Percentiles rank a stretch among this genome's conserved stretches.
Evolutionary conservation across 1,139 yeast genomes (phyloP).

Genomic region (Suhomyces chickasaworum): DNA sequence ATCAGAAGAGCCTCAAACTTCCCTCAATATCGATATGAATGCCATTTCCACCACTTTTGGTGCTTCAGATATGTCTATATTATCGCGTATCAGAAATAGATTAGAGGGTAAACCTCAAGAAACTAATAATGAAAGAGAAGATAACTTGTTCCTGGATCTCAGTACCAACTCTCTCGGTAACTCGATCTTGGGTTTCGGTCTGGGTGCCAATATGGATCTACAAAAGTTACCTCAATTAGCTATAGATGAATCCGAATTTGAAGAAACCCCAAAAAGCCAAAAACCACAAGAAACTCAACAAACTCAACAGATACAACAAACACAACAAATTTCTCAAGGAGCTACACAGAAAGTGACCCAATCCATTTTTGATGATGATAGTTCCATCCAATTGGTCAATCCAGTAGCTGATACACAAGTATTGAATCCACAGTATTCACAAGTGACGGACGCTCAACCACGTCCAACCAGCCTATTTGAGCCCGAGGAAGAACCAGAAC

Average conservation of each 20-base stretch:
- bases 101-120: constrained; percentile 14
- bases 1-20: constrained; percentile 15
- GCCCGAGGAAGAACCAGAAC: constrained; percentile 14
- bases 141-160: background rate
- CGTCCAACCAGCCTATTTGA: constrained; percentile 1
- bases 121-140: constrained; percentile 6
- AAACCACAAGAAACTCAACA: too few relatives aligned
- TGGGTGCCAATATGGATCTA: constrained; percentile 5
- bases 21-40: constrained; percentile 19
- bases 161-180: constrained; percentile 13
- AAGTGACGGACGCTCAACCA: constrained; percentile 7
- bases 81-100: constrained; percentile 23
- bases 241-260: constrained; percentile 29
- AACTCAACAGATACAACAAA: too few relatives aligned
- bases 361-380: background rate
- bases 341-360: background rate
- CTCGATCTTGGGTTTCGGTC: constrained; percentile 16
- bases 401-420: background rate
- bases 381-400: background rate
- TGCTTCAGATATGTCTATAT: constrained; percentile 16
- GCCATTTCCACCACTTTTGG: constrained; percentile 18
- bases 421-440: background rate
- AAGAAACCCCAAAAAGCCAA: constrained; percentile 1
- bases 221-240: constrained; percentile 33
- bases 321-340: background rate